Evolutionary conservation across 2,329 filamentous ascomycete species (phyloP).

Genomic region (Fusarium fujikuroi): DNA sequence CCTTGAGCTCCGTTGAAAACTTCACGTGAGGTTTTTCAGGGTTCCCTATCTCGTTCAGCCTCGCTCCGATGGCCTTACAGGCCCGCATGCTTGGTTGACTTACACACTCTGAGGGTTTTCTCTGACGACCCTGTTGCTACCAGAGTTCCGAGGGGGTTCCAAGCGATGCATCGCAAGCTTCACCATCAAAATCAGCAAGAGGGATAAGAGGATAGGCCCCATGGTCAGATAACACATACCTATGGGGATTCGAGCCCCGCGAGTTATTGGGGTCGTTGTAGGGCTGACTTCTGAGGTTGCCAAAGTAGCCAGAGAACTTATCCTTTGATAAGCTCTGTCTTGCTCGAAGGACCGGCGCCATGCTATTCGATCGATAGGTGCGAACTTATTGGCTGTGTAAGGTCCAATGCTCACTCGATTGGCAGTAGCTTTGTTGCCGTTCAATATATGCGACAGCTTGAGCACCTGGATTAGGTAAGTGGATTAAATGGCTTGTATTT

Average conservation of each 20-base stretch:
- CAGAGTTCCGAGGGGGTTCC: conserved; percentile 86
- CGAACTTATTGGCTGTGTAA: background rate
- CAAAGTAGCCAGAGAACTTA: conserved; percentile 74
- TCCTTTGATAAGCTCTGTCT: conserved; percentile 74
- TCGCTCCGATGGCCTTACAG: background rate
- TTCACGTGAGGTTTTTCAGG: conserved; percentile 79
- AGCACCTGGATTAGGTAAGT: background rate
- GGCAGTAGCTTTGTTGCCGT: background rate
- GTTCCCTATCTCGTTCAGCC: conserved; percentile 65
- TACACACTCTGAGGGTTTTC: conserved; percentile 78
- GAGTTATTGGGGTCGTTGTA: conserved; percentile 72
- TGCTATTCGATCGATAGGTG: conserved; percentile 34
- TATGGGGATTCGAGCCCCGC: conserved; percentile 65
- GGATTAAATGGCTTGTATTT: background rate
- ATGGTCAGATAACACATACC: conserved; percentile 55
- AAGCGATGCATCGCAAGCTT: conserved; percentile 83
- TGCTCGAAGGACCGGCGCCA: conserved; percentile 57
- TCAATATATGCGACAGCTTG: background rate
- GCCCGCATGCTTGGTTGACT: conserved; percentile 38
- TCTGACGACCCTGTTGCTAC: conserved; percentile 84
- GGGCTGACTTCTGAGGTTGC: conserved; percentile 73
- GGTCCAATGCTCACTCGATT: background rate
- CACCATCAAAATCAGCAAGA: conserved; percentile 21
- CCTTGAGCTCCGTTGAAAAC: conserved; percentile 79
- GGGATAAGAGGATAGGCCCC: background rate